Base-by-base conservation (phyloP, 495 filamentous ascomycete species). In the Chaetomium cochliodes region DNA sequence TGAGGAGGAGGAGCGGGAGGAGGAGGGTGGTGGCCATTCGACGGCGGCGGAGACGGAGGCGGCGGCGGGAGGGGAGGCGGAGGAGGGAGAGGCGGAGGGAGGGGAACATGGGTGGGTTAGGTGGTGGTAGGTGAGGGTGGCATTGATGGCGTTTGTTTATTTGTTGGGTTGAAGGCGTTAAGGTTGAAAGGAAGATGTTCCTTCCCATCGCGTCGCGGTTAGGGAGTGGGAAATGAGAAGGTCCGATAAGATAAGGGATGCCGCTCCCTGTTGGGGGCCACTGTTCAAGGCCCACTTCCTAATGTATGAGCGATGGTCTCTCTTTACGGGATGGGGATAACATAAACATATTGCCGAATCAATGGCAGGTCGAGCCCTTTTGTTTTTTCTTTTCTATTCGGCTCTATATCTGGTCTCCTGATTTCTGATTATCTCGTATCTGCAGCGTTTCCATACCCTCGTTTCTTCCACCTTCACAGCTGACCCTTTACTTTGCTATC, bases 1-100 rank as follows among this genome's bases (percentile, higher is more conserved):
- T 64, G 23, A 87, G 63, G 60, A 79, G 65, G 23, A 86, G 62
- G 59, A 81, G 67, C 58, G 81, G 44, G 46, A 77, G 60, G 44
- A 77, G 60, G 58, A 87, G 66, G 67, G 90, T 84, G 56, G 82
- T 80, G 30, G 78, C 71, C 74, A 87, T 79, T 65, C 85, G 78
- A 65, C 76, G 77, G 60, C 85, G 82, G 55, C 85, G 82, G 47
- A 82, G 80, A 59, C 82, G 81, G 69, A 78, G 80, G 60, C 85
- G 81, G 53, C 82, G 82, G 26, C 84, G 75, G 52, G 78, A 81
- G 70, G 80, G 79, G 71, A 85, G 71, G 62, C 67, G 69, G 55
- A 72, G 79, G 71, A 85, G 71, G 62, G 66, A 70, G 55, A 72
- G 46, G n/a, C 18, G 16, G 46, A 50, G 73, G 67, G 79, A 52